These are phyloP conservation scores for Penicillium manginii DNA, from an alignment of 495 filamentous ascomycete species.

Conservation along the genomic window DNA sequence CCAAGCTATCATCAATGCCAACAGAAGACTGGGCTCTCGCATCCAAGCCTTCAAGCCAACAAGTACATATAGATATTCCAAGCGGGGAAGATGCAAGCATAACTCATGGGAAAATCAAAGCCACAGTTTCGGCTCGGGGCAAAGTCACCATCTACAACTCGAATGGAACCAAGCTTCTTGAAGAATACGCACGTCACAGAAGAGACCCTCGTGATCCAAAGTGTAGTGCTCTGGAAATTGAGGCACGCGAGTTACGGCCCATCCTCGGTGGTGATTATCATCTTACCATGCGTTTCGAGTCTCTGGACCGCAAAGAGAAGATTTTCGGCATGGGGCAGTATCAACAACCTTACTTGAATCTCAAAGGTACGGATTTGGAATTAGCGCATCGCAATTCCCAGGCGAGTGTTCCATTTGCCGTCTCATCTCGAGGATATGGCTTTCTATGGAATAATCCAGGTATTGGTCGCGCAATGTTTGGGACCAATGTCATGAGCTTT, in stretches of 20 bases:
- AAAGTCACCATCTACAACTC: conserved; percentile 56
- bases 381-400: conserved; percentile 66
- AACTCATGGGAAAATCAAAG: conserved; percentile 55
- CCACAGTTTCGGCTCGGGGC: conserved; percentile 47
- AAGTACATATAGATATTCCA: conserved; percentile 27
- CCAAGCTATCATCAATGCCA: conserved; percentile 51
- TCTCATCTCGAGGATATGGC: conserved; percentile 59
- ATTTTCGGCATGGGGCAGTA: conserved; percentile 68
- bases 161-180: conserved; percentile 47
- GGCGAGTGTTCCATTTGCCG: conserved; percentile 58
- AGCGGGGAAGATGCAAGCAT: conserved; percentile 43
- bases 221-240: conserved; percentile 55
- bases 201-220: conserved; percentile 55
- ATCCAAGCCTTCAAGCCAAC: conserved; percentile 22
- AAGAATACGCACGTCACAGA: conserved; percentile 61
- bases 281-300: conserved; percentile 58
- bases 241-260: conserved; percentile 59
- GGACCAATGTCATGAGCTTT: conserved; percentile 61
- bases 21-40: conserved; percentile 57
- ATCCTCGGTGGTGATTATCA: conserved; percentile 55
- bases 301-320: conserved; percentile 52
- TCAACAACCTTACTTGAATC: conserved; percentile 58
- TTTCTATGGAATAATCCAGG: conserved; percentile 63
- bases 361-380: conserved; percentile 60
- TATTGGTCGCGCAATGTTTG: conserved; percentile 58